phyloP scores from a whole-genome alignment of 345 rosid genomes.

The Pugionium cornutum region DNA sequence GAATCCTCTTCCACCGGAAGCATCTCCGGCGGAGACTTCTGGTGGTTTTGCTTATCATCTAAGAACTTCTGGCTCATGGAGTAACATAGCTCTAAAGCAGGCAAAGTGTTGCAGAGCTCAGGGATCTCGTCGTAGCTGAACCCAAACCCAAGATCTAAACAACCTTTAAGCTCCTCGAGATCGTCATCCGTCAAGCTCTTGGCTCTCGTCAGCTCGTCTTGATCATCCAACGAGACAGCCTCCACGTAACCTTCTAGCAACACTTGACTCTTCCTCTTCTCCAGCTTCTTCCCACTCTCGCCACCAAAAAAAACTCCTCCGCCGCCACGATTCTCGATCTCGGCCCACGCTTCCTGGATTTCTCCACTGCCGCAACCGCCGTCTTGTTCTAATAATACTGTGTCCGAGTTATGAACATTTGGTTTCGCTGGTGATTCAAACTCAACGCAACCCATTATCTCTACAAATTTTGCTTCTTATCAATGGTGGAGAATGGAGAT shows the following conservation, averaged over 20 bases:
- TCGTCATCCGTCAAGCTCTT: conserved; percentile 92
- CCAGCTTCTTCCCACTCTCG: conserved; percentile 33
- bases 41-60: conserved; percentile 56
- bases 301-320: conserved; percentile 2
- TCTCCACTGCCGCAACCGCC: neutral
- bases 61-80: conserved; percentile 87
- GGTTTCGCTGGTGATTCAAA: conserved; percentile 17
- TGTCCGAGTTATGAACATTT: conserved; percentile 11
- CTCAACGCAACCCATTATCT: conserved; percentile 17
- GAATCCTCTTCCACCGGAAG: conserved; percentile 39
- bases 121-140: conserved; percentile 95
- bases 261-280: conserved; percentile 77
- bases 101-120: conserved; percentile 88
- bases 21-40: conserved; percentile 47
- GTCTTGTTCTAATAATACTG: neutral
- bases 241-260: conserved; percentile 74
- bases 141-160: conserved; percentile 92
- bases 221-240: conserved; percentile 36
- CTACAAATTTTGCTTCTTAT: too few species aligned
- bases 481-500: conserved; percentile 5
- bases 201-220: conserved; percentile 64
- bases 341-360: conserved; percentile 29
- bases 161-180: conserved; percentile 88
- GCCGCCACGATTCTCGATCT: conserved; percentile 17
- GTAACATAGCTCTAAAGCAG: conserved; percentile 91